Percentiles rank a stretch among this genome's conserved stretches.
Conservation (phyloP, 768 basidiomycete genomes). For the Brasilioporus rufonigricans region DNA sequence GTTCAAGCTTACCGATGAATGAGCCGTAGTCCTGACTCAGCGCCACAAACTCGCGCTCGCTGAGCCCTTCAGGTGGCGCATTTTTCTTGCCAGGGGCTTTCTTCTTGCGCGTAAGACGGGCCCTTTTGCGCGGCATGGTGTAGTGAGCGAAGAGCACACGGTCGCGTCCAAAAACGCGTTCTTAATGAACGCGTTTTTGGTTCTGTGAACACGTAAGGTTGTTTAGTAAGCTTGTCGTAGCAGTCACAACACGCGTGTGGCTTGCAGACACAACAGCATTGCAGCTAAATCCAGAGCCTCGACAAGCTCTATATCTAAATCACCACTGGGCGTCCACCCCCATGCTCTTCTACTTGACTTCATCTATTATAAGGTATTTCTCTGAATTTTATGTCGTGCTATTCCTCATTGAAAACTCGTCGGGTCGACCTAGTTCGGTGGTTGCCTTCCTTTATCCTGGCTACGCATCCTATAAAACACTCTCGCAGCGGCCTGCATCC, state of each 20-base stretch:
- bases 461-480: slow-evolving; percentile 95
- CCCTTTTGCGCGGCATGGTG: slow-evolving; percentile 27
- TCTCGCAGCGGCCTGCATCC: slow-evolving; percentile 82
- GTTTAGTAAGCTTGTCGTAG: slow-evolving; percentile 1
- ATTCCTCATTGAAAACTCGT: neutral
- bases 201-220: slow-evolving; percentile 22
- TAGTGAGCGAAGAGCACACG: slow-evolving; percentile 1
- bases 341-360: slow-evolving; percentile 45
- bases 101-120: slow-evolving; percentile 20
- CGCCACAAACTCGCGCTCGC: slow-evolving; percentile 9
- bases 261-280: neutral
- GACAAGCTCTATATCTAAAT: neutral
- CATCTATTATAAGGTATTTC: slow-evolving; percentile 39
- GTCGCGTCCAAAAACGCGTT: slow-evolving; percentile 27
- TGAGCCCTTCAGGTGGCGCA: slow-evolving; percentile 2
- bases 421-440: slow-evolving; percentile 48
- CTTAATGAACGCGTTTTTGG: slow-evolving; percentile 26
- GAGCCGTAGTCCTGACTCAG: slow-evolving; percentile 6
- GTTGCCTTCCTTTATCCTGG: slow-evolving; percentile 87
- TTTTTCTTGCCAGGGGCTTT: neutral
- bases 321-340: neutral
- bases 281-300: neutral
- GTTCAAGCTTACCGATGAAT: slow-evolving; percentile 17
- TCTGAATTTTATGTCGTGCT: slow-evolving; percentile 20
- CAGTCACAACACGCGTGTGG: too few species aligned